Conservation (phyloP, 306 rosid genomes). For the Alnus rubra region DNA sequence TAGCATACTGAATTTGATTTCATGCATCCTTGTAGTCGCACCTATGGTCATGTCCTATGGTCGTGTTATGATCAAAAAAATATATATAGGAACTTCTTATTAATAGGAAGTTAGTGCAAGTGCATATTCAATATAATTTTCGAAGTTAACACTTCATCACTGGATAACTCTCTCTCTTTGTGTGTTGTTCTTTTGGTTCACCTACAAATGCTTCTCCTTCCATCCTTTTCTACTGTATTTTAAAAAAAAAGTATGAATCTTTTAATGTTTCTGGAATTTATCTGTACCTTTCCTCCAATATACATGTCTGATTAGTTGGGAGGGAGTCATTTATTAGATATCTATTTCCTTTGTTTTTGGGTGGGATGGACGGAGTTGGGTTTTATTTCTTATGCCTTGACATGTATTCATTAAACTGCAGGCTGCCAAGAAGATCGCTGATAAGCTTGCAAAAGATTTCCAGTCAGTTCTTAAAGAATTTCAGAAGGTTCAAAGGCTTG, state of each 20-base stretch:
- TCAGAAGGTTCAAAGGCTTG: conserved; percentile 94
- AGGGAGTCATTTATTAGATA: too few species aligned
- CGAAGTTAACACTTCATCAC: background rate
- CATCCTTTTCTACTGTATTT: background rate
- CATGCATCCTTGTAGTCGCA: background rate
- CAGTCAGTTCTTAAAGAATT: conserved; percentile 88
- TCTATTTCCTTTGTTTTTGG: background rate
- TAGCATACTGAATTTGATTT: background rate
- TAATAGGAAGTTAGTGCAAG: conserved; percentile 59
- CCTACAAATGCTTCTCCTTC: background rate
- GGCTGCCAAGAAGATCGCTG: conserved; percentile 90
- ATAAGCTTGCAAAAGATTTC: conserved; percentile 95
- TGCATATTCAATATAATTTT: background rate
- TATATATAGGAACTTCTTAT: too few species aligned
- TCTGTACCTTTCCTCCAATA: background rate
- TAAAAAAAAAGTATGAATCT: background rate
- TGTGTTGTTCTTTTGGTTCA: background rate
- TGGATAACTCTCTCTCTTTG: background rate
- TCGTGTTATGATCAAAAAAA: background rate
- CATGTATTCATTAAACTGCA: conserved; percentile 35
- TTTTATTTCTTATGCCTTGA: conserved; percentile 19
- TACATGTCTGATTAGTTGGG: background rate
- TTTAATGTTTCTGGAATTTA: background rate
- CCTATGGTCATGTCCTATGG: background rate
- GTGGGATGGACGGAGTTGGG: background rate